A percentile compares a stretch with the other conserved stretches of the same genome.
phyloP scores from a whole-genome alignment of 1,284 basidiomycete species.

The Ustilago shanxiensis region DNA sequence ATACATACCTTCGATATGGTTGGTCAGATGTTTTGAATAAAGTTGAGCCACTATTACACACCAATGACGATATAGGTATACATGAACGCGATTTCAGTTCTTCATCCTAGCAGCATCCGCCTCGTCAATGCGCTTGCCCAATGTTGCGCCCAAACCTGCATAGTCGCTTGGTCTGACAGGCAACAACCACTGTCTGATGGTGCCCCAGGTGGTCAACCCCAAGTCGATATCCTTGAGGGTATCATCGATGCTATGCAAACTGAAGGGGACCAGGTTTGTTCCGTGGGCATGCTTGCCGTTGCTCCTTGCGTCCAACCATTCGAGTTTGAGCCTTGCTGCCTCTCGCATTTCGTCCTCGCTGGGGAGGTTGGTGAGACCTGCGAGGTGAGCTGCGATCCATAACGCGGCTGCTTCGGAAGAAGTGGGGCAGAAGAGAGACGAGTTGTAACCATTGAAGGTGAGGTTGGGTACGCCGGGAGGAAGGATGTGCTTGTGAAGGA shows the following conservation, averaged over 20 bases:
- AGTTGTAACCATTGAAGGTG: conserved; percentile 64
- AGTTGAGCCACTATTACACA: background rate
- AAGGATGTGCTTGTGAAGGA: conserved; percentile 57
- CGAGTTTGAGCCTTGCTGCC: conserved; percentile 40
- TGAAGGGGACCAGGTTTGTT: conserved; percentile 63
- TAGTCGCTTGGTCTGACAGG: conserved; percentile 55
- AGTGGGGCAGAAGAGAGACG: conserved; percentile 60
- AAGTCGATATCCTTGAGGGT: conserved; percentile 53
- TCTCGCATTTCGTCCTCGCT: conserved; percentile 32
- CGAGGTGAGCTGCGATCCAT: conserved; percentile 61
- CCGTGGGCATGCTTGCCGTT: conserved; percentile 58
- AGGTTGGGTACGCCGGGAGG: conserved; percentile 52
- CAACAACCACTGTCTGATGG: conserved; percentile 56
- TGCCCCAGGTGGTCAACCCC: conserved; percentile 26
- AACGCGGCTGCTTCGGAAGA: conserved; percentile 57
- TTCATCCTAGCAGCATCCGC: background rate
- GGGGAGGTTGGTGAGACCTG: conserved; percentile 43
- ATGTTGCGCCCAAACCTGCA: conserved; percentile 8
- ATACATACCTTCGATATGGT: too few species aligned
- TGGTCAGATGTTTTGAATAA: background rate
- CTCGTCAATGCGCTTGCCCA: conserved; percentile 29
- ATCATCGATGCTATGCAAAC: conserved; percentile 62
- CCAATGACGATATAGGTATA: background rate
- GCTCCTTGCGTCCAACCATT: conserved; percentile 56
- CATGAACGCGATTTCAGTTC: background rate